Evolutionary conservation across 768 basidiomycete species (phyloP).

Genomic region (Clitopilus hobsonii): DNA sequence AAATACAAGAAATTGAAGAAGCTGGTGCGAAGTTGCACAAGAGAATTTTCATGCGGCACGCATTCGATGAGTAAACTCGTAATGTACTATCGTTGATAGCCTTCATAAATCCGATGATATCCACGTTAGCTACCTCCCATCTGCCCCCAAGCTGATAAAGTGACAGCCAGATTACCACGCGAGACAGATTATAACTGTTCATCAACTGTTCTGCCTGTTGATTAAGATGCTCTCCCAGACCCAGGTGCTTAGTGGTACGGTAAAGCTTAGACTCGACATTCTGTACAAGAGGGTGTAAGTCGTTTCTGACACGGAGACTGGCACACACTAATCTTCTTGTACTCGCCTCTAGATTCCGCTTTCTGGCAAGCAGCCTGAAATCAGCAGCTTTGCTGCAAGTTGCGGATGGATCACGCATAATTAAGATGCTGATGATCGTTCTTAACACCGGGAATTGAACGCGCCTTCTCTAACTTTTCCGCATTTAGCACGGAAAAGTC

Average conservation of each 20-base stretch:
- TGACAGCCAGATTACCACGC: neutral
- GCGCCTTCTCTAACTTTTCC: neutral
- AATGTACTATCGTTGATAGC: neutral
- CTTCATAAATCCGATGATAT: neutral
- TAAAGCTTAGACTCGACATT: too few species aligned
- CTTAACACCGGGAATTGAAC: neutral
- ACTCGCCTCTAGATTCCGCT: too few species aligned
- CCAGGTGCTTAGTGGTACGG: too few species aligned
- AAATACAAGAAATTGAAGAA: constrained; percentile 57
- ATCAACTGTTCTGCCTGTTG: too few species aligned
- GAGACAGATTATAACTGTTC: neutral
- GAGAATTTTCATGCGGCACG: constrained; percentile 34
- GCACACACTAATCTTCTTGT: too few species aligned
- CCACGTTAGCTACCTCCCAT: neutral
- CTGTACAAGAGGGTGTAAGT: too few species aligned
- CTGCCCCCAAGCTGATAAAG: neutral
- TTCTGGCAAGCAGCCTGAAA: too few species aligned
- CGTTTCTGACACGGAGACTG: too few species aligned
- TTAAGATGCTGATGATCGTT: neutral
- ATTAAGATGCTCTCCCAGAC: too few species aligned
- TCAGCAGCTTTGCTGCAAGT: too few species aligned
- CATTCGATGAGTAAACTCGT: constrained; percentile 29
- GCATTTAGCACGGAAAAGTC: neutral
- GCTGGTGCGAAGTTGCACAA: constrained; percentile 46
- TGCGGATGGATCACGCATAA: neutral